A percentile compares a stretch with the other conserved stretches of the same genome.
phyloP scores from a whole-genome alignment of 2,329 filamentous ascomycete genomes.

The Fusarium subglutinans region DNA sequence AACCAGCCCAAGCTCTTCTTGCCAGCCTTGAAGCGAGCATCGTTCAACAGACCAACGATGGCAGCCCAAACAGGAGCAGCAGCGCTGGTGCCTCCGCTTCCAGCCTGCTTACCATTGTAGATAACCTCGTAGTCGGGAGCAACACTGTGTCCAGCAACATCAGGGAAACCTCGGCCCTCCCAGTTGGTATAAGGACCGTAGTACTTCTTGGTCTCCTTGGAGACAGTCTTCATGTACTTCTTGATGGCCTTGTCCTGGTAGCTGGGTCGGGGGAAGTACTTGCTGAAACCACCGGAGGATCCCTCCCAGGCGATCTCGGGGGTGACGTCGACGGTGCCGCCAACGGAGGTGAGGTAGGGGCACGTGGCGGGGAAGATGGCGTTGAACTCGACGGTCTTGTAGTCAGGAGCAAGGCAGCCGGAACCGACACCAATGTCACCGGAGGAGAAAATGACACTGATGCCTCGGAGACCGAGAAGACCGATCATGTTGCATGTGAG shows the following conservation, averaged over 20 bases:
- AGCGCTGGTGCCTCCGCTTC: conserved; percentile 52
- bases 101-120: conserved; percentile 38
- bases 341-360: conserved; percentile 60
- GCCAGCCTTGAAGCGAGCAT: conserved; percentile 53
- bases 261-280: conserved; percentile 57
- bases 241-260: conserved; percentile 57
- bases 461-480: conserved; percentile 17
- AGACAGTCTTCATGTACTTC: conserved; percentile 49
- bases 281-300: conserved; percentile 59
- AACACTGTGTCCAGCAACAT: conserved; percentile 55
- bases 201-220: conserved; percentile 50
- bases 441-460: conserved; percentile 54
- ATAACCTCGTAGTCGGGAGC: conserved; percentile 61
- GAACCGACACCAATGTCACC: conserved; percentile 37
- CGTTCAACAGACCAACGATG: conserved; percentile 60
- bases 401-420: conserved; percentile 21
- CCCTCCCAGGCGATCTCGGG: conserved; percentile 56
- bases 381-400: conserved; percentile 42
- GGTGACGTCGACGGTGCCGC: conserved; percentile 60
- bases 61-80: conserved; percentile 59
- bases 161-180: conserved; percentile 55
- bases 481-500: conserved; percentile 24
- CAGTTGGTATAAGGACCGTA: conserved; percentile 45
- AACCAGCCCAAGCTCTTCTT: conserved; percentile 59
- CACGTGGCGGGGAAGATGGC: conserved; percentile 54